Evolutionary conservation across 1,284 basidiomycete species (phyloP).

Genomic region (Puccinia sorghi): DNA sequence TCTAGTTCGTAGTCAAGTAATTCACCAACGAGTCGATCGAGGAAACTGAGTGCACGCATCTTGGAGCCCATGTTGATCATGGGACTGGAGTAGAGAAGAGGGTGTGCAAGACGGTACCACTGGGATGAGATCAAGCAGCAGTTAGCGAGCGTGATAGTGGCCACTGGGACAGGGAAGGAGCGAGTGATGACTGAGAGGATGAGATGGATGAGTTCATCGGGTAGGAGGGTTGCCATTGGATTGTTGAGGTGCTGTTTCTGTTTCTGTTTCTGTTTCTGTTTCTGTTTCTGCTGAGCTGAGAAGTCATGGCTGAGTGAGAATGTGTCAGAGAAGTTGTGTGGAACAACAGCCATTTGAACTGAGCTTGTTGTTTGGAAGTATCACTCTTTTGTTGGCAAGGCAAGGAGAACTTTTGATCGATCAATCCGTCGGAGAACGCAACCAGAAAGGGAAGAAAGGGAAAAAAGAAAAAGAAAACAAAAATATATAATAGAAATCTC

Average conservation of each 20-base stretch:
- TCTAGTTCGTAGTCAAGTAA: conserved; percentile 33
- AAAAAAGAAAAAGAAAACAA: too few relatives aligned
- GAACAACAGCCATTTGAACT: too few relatives aligned
- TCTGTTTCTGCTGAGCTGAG: too few relatives aligned
- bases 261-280: background rate
- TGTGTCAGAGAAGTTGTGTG: background rate
- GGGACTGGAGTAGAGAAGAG: conserved; percentile 20
- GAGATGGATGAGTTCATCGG: conserved; percentile 40
- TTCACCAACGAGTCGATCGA: conserved; percentile 28
- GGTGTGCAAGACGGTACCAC: conserved; percentile 19
- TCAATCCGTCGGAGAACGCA: too few relatives aligned
- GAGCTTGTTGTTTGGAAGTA: too few relatives aligned
- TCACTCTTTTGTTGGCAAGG: too few relatives aligned
- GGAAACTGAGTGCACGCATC: conserved; percentile 4
- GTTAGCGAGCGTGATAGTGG: conserved; percentile 14
- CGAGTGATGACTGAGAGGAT: conserved; percentile 9
- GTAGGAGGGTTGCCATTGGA: background rate
- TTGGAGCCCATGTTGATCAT: conserved; percentile 44
- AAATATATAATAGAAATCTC: too few relatives aligned
- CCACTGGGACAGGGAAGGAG: conserved; percentile 1
- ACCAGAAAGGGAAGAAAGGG: too few relatives aligned
- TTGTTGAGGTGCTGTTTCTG: background rate
- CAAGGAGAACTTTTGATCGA: too few relatives aligned
- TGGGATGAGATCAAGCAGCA: conserved; percentile 25
- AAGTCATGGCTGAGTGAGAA: conserved; percentile 1